These are phyloP conservation scores for Turnera subulata DNA, from an alignment of 345 rosid species.

Conservation along the genomic window DNA sequence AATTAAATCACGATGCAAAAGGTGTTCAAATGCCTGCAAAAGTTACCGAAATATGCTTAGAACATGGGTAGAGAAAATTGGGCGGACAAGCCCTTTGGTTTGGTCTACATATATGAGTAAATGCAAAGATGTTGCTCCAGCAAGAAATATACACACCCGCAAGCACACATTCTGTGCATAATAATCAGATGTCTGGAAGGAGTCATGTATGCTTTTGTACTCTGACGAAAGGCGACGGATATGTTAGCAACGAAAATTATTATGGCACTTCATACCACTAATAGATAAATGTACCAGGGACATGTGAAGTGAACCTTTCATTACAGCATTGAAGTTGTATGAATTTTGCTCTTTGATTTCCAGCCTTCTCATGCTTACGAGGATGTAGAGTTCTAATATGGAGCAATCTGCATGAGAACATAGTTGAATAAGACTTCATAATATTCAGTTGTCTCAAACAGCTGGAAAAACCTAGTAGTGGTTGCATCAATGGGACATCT, in stretches of 20 bases:
- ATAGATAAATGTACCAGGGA: constrained; percentile 2
- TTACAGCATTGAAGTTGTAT: constrained; percentile 73
- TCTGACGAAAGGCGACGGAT: constrained; percentile 42
- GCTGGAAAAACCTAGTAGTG: neutral
- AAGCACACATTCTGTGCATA: constrained; percentile 64
- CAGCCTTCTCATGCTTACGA: constrained; percentile 81
- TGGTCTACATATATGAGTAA: neutral
- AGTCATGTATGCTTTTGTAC: constrained; percentile 73
- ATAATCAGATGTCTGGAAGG: constrained; percentile 71
- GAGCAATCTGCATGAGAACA: constrained; percentile 69
- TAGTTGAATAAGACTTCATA: neutral
- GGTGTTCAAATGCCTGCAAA: constrained; percentile 83
- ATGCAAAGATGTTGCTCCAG: neutral
- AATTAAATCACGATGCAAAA: constrained; percentile 57
- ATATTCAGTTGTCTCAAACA: neutral
- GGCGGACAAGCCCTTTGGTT: neutral
- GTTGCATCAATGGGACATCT: too few species aligned
- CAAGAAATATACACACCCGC: constrained; percentile 44
- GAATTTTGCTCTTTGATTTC: constrained; percentile 84
- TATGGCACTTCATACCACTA: neutral
- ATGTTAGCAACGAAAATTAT: constrained; percentile 4
- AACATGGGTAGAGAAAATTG: constrained; percentile 1
- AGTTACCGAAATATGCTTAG: constrained; percentile 12
- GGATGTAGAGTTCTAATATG: constrained; percentile 74
- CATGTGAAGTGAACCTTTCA: constrained; percentile 57